Evolutionary conservation across 139 green algal genomes (phyloP), one percentile per base, ranked within the genome.

Genomic region (Haematococcus sp.): DNA sequence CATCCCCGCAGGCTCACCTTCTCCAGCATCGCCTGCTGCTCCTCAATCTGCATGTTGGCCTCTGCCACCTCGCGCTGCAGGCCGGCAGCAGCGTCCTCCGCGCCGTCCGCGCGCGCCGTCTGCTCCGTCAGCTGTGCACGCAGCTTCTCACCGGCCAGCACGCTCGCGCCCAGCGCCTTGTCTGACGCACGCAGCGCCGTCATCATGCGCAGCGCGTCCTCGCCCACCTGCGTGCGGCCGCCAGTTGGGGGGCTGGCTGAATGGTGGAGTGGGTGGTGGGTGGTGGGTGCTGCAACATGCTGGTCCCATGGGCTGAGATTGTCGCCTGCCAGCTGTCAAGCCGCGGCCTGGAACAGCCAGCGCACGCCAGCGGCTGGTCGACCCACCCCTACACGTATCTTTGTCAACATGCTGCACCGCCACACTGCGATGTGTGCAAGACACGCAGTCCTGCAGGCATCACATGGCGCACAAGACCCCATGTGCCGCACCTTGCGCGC

Each of bases 171-270:
- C 55, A 77, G 63, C 13, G 68, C 23, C 28, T 59, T n/a, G 61
- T 81, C 69, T 1, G 25, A 51, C 19, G 23, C 16, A 15, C 64
- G 54, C 15, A 73, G 27, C 43, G 35, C 31, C 22, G 63, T 34
- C 34, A 77, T 73, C 22, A 66, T 68, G 9, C 74, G 64, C 68
- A 74, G 27, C 22, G 79, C 79, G 54, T 84, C 74, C 17, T 22
- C 16, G 70, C 79, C 79, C n/a, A 84, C 74, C 79, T 84, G 74
- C 1, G 52, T 22, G 40, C n/a, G n/a, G n/a, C n/a, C n/a, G 17
- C 46, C 15, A 15, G 15, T 23, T 17, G 17, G 46, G 55, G 55
- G 20, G 55, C 19, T 15, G 55, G 20, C 19, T 28, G 16, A 63
- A 22, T 17, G 20, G 55, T 63, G 55, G 20, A 63, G 55, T 17